These are phyloP conservation scores for Atkinsonella texensis DNA, from an alignment of 2,329 filamentous ascomycete species.

Conservation along the genomic window DNA sequence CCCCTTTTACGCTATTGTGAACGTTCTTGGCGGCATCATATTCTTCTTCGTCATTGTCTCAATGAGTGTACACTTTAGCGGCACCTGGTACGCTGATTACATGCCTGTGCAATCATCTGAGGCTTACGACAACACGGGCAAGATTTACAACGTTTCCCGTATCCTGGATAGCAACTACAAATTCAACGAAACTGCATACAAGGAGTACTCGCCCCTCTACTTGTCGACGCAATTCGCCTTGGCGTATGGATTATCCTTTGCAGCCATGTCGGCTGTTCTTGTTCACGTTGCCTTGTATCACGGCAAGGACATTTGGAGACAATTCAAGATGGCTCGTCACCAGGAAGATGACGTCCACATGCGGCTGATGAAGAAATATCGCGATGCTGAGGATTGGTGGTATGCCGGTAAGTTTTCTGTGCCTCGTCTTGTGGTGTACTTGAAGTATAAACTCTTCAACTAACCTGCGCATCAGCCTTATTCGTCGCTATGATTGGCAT, in stretches of 20 bases:
- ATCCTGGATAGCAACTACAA: conserved; percentile 43
- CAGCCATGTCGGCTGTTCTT: conserved; percentile 50
- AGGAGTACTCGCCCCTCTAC: conserved; percentile 53
- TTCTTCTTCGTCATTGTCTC: conserved; percentile 46
- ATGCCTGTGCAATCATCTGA: conserved; percentile 49
- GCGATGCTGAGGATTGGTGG: conserved; percentile 48
- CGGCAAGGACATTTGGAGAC: conserved; percentile 40
- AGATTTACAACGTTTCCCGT: conserved; percentile 45
- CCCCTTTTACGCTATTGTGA: conserved; percentile 42
- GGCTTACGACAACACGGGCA: conserved; percentile 53
- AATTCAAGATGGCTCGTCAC: conserved; percentile 40
- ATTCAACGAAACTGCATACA: conserved; percentile 50
- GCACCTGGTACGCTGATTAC: conserved; percentile 45
- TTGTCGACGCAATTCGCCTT: conserved; percentile 50
- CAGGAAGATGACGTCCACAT: conserved; percentile 49
- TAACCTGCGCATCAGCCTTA: conserved; percentile 20
- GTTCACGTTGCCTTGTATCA: conserved; percentile 45
- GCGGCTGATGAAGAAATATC: conserved; percentile 50
- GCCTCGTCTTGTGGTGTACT: too few relatives aligned
- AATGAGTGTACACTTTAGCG: conserved; percentile 45
- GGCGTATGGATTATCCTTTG: conserved; percentile 52
- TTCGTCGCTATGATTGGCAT: conserved; percentile 41
- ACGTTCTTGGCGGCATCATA: conserved; percentile 39
- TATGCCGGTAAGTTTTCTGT: conserved; percentile 34
- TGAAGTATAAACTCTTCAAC: neutral